Conservation (phyloP, 768 basidiomycete species). For the Nidularia sp. region DNA sequence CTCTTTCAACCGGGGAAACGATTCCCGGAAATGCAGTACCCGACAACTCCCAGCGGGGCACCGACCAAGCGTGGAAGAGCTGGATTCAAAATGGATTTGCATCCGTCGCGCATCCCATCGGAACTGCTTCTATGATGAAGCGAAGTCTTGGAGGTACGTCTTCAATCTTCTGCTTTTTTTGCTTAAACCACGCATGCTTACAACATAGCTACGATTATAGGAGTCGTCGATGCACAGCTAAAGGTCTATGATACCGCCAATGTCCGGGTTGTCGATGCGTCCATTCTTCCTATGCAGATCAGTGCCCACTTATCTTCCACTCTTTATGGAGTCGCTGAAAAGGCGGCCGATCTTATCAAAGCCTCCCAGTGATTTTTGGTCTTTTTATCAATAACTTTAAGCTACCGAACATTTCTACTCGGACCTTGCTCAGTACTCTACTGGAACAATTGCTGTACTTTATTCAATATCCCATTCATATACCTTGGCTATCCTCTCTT, state of each 20-base stretch:
- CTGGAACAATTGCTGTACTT: no score
- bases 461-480: no score
- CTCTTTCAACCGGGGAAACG: constrained; percentile 36
- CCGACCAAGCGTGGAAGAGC: constrained; percentile 38
- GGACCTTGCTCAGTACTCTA: no score
- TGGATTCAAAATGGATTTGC: constrained; percentile 41
- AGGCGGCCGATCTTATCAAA: constrained; percentile 49
- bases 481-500: no score
- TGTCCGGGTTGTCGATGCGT: constrained; percentile 50
- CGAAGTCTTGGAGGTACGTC: constrained; percentile 29
- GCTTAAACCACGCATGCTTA: no score
- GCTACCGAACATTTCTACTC: no score
- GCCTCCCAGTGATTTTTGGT: constrained; percentile 18
- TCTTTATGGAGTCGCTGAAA: constrained; percentile 52
- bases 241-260: constrained; percentile 43
- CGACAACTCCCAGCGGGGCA: constrained; percentile 37
- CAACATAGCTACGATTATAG: constrained; percentile 14
- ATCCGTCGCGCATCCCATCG: constrained; percentile 47
- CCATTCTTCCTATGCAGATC: constrained; percentile 42
- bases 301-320: constrained; percentile 43
- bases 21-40: constrained; percentile 37
- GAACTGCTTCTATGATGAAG: constrained; percentile 41
- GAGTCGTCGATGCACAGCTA: constrained; percentile 43
- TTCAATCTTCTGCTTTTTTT: background rate
- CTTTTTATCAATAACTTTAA: no score